Percentiles rank a stretch among this genome's conserved stretches.
phyloP scores from a whole-genome alignment of 805 yeast genomes.

The Lipomyces anomalus region DNA sequence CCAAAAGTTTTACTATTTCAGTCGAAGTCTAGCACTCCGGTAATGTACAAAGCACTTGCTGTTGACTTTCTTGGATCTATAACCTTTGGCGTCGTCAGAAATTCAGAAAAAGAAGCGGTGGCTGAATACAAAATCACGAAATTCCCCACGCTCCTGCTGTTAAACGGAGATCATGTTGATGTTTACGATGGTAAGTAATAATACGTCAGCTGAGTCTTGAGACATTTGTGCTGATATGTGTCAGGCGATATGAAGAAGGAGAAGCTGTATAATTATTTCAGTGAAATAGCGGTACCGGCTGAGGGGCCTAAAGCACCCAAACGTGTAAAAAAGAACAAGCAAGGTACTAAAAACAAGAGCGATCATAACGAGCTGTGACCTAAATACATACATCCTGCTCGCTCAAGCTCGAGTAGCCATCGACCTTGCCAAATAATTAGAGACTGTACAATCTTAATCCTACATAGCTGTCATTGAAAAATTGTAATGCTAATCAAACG shows the following conservation, averaged over 20 bases:
- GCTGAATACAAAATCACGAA: constrained; percentile 25
- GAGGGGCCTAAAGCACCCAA: constrained; percentile 33
- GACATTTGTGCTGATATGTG: constrained; percentile 16
- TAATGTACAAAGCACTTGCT: constrained; percentile 60
- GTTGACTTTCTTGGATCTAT: constrained; percentile 55
- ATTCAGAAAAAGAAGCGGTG: constrained; percentile 28
- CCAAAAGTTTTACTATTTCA: constrained; percentile 16
- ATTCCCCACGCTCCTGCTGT: constrained; percentile 35
- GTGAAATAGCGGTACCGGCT: constrained; percentile 31
- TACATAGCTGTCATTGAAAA: too few species aligned
- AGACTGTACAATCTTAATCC: too few species aligned
- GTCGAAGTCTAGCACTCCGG: constrained; percentile 42
- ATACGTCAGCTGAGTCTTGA: too few species aligned
- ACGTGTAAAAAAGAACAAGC: constrained; percentile 24
- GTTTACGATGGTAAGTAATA: too few species aligned
- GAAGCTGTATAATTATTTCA: constrained; percentile 33
- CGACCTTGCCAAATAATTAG: too few species aligned
- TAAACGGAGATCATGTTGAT: constrained; percentile 21
- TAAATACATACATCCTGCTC: too few species aligned
- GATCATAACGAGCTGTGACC: constrained; percentile 3
- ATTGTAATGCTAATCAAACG: too few species aligned
- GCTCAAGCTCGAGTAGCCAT: not conserved
- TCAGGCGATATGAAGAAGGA: constrained; percentile 34
- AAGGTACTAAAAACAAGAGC: constrained; percentile 24
- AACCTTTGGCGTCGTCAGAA: constrained; percentile 39